Percentiles rank a stretch among this genome's conserved stretches.
Conservation (phyloP, 1,139 yeast species). For the Candida tetrigidarum region DNA sequence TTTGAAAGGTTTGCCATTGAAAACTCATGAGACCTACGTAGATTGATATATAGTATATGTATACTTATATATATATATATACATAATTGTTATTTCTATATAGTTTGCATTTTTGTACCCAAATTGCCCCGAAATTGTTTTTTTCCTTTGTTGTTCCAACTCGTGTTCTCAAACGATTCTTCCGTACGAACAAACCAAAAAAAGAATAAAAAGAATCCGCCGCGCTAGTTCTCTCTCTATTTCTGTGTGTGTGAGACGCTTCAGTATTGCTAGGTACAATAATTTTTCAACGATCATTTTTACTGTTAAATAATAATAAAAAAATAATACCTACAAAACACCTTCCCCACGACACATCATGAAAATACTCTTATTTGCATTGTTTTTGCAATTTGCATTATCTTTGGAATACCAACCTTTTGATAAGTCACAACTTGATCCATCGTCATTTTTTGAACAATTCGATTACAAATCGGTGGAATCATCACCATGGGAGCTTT, state of each 20-base stretch:
- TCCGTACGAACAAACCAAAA: too few relatives aligned
- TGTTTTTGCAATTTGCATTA: background rate
- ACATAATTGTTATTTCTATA: background rate
- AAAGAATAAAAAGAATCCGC: too few relatives aligned
- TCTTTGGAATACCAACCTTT: conserved; percentile 32
- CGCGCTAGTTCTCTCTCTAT: too few relatives aligned
- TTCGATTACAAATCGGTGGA: conserved; percentile 48
- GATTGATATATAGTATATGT: conserved; percentile 1
- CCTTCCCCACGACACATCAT: background rate
- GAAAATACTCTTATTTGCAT: background rate
- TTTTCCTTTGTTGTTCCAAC: too few relatives aligned
- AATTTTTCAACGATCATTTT: background rate
- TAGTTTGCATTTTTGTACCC: background rate
- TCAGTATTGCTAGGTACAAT: too few relatives aligned
- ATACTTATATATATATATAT: background rate
- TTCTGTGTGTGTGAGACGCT: too few relatives aligned
- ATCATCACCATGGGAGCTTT: conserved; percentile 63
- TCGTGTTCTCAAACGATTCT: background rate
- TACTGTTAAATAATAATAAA: too few relatives aligned
- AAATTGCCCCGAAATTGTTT: background rate
- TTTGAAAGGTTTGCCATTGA: conserved; percentile 62
- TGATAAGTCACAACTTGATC: conserved; percentile 27
- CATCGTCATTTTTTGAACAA: conserved; percentile 69
- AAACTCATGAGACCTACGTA: conserved; percentile 12
- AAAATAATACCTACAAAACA: too few relatives aligned